Evolutionary conservation across 2,329 filamentous ascomycete species (phyloP), one percentile per base, ranked within the genome.

Genomic region (Hypoxylon sp.): DNA sequence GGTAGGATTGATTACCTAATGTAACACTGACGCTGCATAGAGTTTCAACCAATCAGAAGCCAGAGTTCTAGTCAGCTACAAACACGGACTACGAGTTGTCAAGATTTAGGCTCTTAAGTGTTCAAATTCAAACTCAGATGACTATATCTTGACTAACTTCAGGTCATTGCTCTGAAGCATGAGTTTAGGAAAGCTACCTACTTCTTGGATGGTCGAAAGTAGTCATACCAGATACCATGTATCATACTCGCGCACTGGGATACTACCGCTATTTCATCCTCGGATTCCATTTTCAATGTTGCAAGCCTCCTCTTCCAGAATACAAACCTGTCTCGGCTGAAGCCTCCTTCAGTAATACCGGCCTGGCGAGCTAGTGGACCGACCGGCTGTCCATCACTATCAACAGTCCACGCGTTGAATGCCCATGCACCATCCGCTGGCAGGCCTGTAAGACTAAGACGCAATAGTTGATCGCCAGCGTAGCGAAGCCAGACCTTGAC

Each of bases 1-100:
- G 43, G 29, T 5, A 16, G 14, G 2, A 25, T 12, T 58, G 43
- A 56, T 60, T 65, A 61, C 16, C 27, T 65, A 65, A 64, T 23
- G 23, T 21, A 27, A 25, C 25, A 27, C 25, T 6, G 1, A 14
- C 58, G 29, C 53, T 27, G 37, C 37, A 39, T 23, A 21, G 2
- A 1, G 16, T 27, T 3, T 23, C 25, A 27, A 11, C 25, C 27
- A 32, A 55, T 32, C 16, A 19, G 48, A 25, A 25, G 9, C 19
- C 4, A 37, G n/a, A 23, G 7, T 19, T 21, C 47, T 12, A 34
- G 29, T 45, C 16, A 46, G 23, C n/a, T 39, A 16, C 14, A n/a
- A n/a, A 16, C 11, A 34, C 25, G 25, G 3, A 3, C 11, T 34
- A 1, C 30, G 30, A 34, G 30, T 12, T 34, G 30, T 34, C 29